Evolutionary conservation across 495 filamentous ascomycete species (phyloP).

Genomic region (Neurospora tetraspora): DNA sequence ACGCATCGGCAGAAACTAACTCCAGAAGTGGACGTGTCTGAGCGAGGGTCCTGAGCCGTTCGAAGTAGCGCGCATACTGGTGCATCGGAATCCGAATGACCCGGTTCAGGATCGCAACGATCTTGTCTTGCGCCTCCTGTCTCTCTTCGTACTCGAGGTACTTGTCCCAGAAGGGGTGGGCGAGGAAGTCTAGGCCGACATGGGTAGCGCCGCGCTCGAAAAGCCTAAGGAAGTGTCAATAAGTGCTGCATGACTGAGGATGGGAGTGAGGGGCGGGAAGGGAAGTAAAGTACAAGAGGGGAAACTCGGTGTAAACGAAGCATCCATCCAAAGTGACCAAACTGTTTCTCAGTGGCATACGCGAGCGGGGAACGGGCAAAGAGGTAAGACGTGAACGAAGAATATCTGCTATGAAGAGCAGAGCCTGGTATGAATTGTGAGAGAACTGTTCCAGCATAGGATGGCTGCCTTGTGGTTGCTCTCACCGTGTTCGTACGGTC

Average conservation of each 20-base stretch:
- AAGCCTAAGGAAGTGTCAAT: conserved; percentile 60
- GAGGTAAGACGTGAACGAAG: conserved; percentile 34
- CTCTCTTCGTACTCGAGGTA: conserved; percentile 95
- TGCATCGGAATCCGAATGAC: conserved; percentile 93
- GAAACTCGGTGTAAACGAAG: conserved; percentile 41
- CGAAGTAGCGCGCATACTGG: conserved; percentile 91
- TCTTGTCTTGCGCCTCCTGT: conserved; percentile 73
- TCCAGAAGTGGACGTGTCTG: conserved; percentile 63
- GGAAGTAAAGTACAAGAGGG: conserved; percentile 49
- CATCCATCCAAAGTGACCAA: conserved; percentile 40
- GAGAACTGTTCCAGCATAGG: conserved; percentile 40
- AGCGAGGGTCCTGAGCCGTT: conserved; percentile 74
- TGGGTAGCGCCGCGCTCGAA: conserved; percentile 82
- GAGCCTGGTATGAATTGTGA: conserved; percentile 50
- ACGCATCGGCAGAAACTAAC: conserved; percentile 55
- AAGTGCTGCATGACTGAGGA: conserved; percentile 21
- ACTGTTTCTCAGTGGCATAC: conserved; percentile 31
- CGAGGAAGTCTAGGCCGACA: conserved; percentile 87
- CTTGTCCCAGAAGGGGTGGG: conserved; percentile 98
- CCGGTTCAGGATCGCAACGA: conserved; percentile 76
- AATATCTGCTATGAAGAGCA: conserved; percentile 34
- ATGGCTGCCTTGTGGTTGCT: conserved; percentile 40
- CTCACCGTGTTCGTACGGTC: conserved; percentile 39
- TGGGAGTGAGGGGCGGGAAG: conserved; percentile 33
- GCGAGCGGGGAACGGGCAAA: conserved; percentile 31